A percentile compares a stretch with the other conserved stretches of the same genome.
Conservation (phyloP, 2,329 filamentous ascomycete species). For the Diaporthe australafricana region DNA sequence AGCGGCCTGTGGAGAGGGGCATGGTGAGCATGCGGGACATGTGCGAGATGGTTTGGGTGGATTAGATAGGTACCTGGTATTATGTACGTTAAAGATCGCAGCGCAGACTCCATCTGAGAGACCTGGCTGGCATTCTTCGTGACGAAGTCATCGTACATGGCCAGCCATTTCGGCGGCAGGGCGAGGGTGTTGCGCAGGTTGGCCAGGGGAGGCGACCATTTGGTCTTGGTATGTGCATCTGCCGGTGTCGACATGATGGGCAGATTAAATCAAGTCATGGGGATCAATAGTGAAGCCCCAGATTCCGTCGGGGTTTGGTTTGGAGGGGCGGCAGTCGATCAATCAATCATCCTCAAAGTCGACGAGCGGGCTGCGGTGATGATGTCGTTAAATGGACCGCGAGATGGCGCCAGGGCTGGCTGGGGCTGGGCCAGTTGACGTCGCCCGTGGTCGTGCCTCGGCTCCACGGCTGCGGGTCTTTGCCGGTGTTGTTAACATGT, state of each 20-base stretch:
- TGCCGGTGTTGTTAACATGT: not conserved
- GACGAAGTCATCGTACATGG: conserved; percentile 89
- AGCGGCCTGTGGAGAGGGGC: conserved; percentile 71
- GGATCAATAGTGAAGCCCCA: not conserved
- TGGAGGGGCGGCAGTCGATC: not conserved
- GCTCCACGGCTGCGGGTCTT: conserved; percentile 7
- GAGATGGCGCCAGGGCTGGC: conserved; percentile 4
- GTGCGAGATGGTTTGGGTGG: conserved; percentile 25
- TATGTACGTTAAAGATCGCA: conserved; percentile 94
- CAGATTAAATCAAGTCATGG: conserved; percentile 26
- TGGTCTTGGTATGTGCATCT: conserved; percentile 36
- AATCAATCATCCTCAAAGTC: not conserved
- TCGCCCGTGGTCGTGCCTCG: conserved; percentile 16
- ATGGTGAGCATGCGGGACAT: not conserved
- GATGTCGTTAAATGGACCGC: conserved; percentile 11
- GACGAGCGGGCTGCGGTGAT: not conserved
- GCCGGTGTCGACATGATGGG: conserved; percentile 35
- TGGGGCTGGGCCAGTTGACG: not conserved
- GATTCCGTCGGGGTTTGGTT: not conserved
- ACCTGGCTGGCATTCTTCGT: conserved; percentile 94
- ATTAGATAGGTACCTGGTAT: conserved; percentile 76
- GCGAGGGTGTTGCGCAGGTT: conserved; percentile 60
- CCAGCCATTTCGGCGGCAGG: conserved; percentile 73
- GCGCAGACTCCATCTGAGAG: conserved; percentile 91
- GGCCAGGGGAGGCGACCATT: conserved; percentile 39